phyloP scores from a whole-genome alignment of 2,329 filamentous ascomycete species.

The Fonsecaea nubica region DNA sequence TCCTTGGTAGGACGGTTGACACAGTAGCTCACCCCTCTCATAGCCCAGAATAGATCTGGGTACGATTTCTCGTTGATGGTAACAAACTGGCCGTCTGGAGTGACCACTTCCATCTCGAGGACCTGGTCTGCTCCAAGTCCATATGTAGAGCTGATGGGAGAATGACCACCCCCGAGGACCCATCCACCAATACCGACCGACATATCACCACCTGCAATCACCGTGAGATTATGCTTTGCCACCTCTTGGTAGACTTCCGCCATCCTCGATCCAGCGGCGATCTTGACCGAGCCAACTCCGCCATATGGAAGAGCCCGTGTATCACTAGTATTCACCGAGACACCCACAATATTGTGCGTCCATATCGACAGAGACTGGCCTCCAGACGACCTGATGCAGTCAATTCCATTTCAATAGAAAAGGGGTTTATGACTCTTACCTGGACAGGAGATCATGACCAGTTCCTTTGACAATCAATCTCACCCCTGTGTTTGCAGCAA shows the following conservation, averaged over 20 bases:
- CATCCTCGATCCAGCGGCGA: conserved; percentile 5
- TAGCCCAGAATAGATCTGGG: conserved; percentile 58
- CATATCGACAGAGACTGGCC: conserved; percentile 8
- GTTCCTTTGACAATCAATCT: conserved; percentile 60
- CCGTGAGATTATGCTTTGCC: conserved; percentile 43
- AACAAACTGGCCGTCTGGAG: conserved; percentile 54
- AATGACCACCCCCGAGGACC: conserved; percentile 61
- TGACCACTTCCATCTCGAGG: conserved; percentile 57
- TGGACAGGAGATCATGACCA: conserved; percentile 55
- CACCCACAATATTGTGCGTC: conserved; percentile 1
- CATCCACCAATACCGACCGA: conserved; percentile 47
- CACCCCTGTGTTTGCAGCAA: conserved; percentile 47
- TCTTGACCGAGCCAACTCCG: neutral
- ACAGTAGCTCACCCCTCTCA: conserved; percentile 52
- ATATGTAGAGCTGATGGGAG: conserved; percentile 57
- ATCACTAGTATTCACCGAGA: conserved; percentile 9
- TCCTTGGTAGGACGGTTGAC: neutral
- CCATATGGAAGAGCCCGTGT: neutral
- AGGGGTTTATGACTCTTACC: neutral
- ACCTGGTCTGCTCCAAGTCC: conserved; percentile 60
- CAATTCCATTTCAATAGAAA: neutral
- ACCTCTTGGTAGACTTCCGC: conserved; percentile 44
- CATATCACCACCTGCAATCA: conserved; percentile 37
- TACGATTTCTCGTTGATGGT: conserved; percentile 51
- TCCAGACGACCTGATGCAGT: conserved; percentile 39